A percentile compares a stretch with the other conserved stretches of the same genome.
These are phyloP conservation scores for Trichoderma gamsii DNA, from an alignment of 495 filamentous ascomycete genomes.

Conservation along the genomic window DNA sequence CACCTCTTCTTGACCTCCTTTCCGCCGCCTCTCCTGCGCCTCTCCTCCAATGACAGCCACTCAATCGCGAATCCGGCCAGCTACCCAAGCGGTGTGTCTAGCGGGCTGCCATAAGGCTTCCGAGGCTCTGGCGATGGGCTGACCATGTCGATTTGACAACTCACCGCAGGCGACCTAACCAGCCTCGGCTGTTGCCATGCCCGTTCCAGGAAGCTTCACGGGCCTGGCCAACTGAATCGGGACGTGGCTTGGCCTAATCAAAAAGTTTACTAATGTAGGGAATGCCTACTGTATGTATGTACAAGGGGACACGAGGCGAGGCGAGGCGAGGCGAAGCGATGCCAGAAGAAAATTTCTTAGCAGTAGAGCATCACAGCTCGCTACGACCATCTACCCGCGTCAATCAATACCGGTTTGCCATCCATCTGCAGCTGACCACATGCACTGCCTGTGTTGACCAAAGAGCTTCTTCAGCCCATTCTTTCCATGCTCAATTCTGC, in stretches of 20 bases:
- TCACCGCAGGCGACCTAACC: slow-evolving; percentile 4
- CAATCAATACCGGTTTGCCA: no score
- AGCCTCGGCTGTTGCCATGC: background rate
- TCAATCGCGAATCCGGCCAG: background rate
- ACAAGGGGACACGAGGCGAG: no score
- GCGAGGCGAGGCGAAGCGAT: no score
- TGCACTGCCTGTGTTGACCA: background rate
- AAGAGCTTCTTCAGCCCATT: background rate
- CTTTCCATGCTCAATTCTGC: background rate
- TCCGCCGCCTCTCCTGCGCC: background rate
- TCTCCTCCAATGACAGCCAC: slow-evolving; percentile 2
- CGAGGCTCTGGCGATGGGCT: background rate
- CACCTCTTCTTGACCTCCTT: background rate
- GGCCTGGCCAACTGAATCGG: background rate
- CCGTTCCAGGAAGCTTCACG: background rate
- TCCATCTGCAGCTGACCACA: background rate
- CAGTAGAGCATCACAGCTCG: no score
- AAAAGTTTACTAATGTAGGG: background rate
- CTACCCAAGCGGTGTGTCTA: slow-evolving; percentile 4
- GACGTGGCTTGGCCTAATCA: background rate
- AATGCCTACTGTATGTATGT: no score
- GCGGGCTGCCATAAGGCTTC: slow-evolving; percentile 8
- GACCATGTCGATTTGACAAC: slow-evolving; percentile 7
- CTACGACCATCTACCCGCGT: no score
- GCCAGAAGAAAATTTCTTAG: no score